Percentiles rank a stretch among this genome's conserved stretches.
Evolutionary conservation across 345 rosid genomes (phyloP).

Genomic region (Gossypium thurberi): DNA sequence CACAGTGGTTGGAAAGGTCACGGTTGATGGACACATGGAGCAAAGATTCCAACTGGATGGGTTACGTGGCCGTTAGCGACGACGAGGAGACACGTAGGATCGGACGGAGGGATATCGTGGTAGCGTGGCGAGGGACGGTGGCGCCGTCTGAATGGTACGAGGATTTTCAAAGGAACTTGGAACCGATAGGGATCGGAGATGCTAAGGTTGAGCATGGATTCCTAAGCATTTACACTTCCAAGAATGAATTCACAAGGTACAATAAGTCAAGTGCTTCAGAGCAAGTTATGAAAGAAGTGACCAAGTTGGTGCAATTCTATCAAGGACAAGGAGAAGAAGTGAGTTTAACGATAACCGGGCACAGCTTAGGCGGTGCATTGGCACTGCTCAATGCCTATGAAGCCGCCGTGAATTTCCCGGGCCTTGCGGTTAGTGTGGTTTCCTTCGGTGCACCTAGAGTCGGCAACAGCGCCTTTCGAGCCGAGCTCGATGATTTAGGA

Average conservation of each 20-base stretch:
- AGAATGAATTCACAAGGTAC: constrained; percentile 25
- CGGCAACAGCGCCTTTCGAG: constrained; percentile 34
- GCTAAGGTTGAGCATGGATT: constrained; percentile 35
- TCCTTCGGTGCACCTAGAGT: constrained; percentile 35
- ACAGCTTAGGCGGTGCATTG: constrained; percentile 40
- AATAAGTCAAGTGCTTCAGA: constrained; percentile 43
- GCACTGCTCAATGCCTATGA: constrained; percentile 40
- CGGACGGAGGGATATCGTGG: constrained; percentile 39
- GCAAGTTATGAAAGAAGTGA: constrained; percentile 35
- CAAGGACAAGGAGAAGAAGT: constrained; percentile 28
- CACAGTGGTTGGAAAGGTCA: constrained; percentile 30
- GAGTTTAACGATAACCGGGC: constrained; percentile 40
- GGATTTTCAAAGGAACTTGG: constrained; percentile 27
- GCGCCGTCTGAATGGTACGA: constrained; percentile 32
- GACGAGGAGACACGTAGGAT: constrained; percentile 24
- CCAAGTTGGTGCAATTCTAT: constrained; percentile 19
- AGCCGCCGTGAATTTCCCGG: constrained; percentile 15
- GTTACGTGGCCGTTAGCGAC: constrained; percentile 33
- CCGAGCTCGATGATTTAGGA: constrained; percentile 23
- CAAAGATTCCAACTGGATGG: constrained; percentile 46
- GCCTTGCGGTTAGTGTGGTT: constrained; percentile 3
- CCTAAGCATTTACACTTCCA: constrained; percentile 36
- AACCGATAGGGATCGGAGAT: constrained; percentile 21
- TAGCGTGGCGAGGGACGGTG: constrained; percentile 44
- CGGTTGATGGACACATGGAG: constrained; percentile 22